Evolutionary conservation across 164 flowering plant genomes (phyloP).

Genomic region (Annona cherimola): DNA sequence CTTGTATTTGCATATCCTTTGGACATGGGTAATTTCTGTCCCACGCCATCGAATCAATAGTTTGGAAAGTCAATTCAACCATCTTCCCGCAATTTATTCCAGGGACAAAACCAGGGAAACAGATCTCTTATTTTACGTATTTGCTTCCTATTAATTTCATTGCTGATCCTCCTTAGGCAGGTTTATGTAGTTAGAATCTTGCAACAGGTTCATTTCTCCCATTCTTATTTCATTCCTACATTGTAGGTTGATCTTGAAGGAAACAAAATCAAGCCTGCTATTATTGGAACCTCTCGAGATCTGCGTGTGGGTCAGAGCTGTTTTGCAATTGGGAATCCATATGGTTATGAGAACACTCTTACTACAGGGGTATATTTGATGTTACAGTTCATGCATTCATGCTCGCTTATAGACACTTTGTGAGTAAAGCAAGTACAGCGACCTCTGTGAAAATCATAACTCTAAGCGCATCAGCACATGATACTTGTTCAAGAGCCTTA

Average conservation of each 20-base stretch:
- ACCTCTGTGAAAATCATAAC: not conserved
- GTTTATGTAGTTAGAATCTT: no score
- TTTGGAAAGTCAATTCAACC: no score
- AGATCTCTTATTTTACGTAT: no score
- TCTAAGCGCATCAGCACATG: no score
- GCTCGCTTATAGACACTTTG: not conserved
- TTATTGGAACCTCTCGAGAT: slow-evolving; percentile 56
- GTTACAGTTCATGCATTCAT: not conserved
- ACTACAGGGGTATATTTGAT: slow-evolving; percentile 72
- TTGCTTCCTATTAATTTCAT: no score
- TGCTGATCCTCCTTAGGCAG: no score
- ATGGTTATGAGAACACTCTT: slow-evolving; percentile 79
- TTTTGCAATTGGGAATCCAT: slow-evolving; percentile 92
- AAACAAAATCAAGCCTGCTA: slow-evolving; percentile 54
- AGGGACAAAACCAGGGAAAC: no score
- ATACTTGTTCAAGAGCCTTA: not conserved
- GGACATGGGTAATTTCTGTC: no score
- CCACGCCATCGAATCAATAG: no score
- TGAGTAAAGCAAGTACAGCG: not conserved
- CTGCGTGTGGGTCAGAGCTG: slow-evolving; percentile 87
- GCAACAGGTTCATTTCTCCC: not conserved
- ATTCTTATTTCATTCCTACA: not conserved
- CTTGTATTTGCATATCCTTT: no score
- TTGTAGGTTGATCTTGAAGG: slow-evolving; percentile 65
- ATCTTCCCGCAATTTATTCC: no score